Evolutionary conservation across 2,329 filamentous ascomycete species (phyloP), one percentile per base, ranked within the genome.

Genomic region (Colletotrichum tropicicola): DNA sequence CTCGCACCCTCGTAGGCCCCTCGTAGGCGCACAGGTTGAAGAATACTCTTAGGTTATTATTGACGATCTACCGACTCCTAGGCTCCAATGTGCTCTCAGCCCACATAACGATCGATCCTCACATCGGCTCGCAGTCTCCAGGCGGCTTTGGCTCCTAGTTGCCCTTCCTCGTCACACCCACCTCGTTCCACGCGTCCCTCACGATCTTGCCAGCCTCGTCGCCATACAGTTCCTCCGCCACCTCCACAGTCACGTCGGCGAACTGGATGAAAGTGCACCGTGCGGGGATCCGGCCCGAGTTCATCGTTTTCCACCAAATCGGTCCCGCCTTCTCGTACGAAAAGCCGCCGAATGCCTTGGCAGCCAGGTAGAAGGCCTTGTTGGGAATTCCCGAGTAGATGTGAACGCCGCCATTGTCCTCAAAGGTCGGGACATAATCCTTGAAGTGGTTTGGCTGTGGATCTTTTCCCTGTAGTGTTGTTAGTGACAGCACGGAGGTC

Each of bases 331-430:
- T 84, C 69, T 85, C 83, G 82, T 81, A 88, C 4, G 82, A 81
- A 70, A 80, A 83, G 5, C 85, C 85, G 13, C 84, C 85, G 67
- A 87, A 80, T 2, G 74, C 78, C 5, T 77, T 72, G 2, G 83
- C 74, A 10, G 75, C 79, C 9, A 85, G 79, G 68, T 85, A 85
- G 68, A 88, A 88, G 3, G 85, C 85, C 66, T 80, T 79, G 75
- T 88, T 88, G 3, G 85, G 85, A 45, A 88, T 87, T 6, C 85
- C 85, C 6, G 84, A 87, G 73, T 81, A 85, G 51, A 84, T 74
- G 72, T 88, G 85, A 3, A 87, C 84, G 30, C 85, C 86, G 7
- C 83, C 83, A 45, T 84, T 82, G 71, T 87, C 85, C 7, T 82
- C 77, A 4, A 62, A 72, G 3, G 74, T 81, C 1, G 69, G 68